Percentiles rank a stretch among this genome's conserved stretches.
Evolutionary conservation across 2,329 filamentous ascomycete genomes (phyloP).

Genomic region (Emydomyces testavorans): DNA sequence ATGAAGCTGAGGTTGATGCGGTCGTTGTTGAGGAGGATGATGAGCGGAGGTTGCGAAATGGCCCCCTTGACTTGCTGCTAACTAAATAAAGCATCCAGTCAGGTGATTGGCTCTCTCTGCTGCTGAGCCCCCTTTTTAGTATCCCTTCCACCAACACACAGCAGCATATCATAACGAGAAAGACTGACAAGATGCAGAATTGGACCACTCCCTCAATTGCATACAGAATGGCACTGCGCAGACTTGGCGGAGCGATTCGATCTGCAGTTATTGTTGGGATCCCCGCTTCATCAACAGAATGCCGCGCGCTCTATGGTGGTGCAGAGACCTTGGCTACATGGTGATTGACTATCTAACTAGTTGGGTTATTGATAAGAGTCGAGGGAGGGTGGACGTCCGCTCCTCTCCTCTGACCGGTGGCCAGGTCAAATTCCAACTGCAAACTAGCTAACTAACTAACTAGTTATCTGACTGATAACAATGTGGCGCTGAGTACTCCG

Average conservation of each 20-base stretch:
- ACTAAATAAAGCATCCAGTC: conserved; percentile 1
- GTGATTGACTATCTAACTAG: not conserved
- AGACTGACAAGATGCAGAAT: too few species aligned
- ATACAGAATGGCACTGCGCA: too few species aligned
- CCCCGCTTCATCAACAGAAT: not conserved
- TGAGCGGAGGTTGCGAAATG: too few species aligned
- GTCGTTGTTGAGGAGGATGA: too few species aligned
- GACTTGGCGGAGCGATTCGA: not conserved
- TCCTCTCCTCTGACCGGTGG: too few species aligned
- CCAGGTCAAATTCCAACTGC: too few species aligned
- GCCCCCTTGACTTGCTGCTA: too few species aligned
- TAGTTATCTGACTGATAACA: too few species aligned
- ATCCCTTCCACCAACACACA: not conserved
- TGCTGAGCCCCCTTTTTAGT: not conserved
- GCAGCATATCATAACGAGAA: too few species aligned
- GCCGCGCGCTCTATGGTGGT: not conserved
- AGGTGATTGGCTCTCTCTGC: not conserved
- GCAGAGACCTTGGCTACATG: not conserved
- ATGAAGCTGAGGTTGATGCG: not conserved
- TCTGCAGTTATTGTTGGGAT: not conserved
- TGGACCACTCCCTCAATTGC: too few species aligned
- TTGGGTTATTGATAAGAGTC: not conserved
- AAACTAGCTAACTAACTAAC: too few species aligned
- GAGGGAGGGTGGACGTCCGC: not conserved
- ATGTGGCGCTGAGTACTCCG: too few species aligned